Percentiles rank a stretch among this genome's conserved stretches.
Evolutionary conservation across 768 basidiomycete genomes (phyloP).

Genomic region (Gloeophyllum trabeum): DNA sequence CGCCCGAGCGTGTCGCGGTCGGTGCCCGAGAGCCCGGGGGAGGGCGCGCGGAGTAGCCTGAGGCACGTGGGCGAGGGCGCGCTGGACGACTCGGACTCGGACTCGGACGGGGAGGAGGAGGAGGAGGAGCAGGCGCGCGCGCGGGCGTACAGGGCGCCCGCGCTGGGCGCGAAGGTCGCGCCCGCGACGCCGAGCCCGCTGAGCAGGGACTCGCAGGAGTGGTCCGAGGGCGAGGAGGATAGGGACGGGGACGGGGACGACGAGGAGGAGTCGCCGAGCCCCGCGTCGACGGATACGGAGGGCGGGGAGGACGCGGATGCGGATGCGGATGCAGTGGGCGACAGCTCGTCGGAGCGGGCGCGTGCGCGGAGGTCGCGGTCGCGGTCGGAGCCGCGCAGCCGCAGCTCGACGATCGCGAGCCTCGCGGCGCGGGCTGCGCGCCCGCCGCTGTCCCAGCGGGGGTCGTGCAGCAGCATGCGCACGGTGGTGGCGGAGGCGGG

Average conservation of each 20-base stretch:
- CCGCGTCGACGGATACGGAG: slow-evolving; percentile 53
- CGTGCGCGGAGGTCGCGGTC: no score
- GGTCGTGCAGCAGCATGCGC: slow-evolving; percentile 57
- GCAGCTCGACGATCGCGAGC: slow-evolving; percentile 59
- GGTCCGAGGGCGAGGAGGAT: slow-evolving; percentile 42
- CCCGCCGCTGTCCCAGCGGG: slow-evolving; percentile 26
- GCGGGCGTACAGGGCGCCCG: no score
- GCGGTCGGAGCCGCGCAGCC: slow-evolving; percentile 30
- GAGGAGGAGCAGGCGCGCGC: no score
- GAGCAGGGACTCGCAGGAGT: slow-evolving; percentile 43
- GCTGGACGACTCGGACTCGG: slow-evolving; percentile 57
- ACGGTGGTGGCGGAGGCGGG: slow-evolving; percentile 66
- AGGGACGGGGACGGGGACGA: slow-evolving; percentile 34
- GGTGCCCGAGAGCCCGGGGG: slow-evolving; percentile 20
- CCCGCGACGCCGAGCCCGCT: slow-evolving; percentile 46
- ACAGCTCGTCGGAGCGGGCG: neutral
- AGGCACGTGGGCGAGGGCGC: slow-evolving; percentile 70
- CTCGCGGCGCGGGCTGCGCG: slow-evolving; percentile 28
- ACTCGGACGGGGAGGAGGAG: slow-evolving; percentile 5
- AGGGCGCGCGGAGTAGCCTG: slow-evolving; percentile 26
- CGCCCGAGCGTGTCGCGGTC: slow-evolving; percentile 30
- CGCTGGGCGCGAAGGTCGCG: no score
- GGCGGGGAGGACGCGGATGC: slow-evolving; percentile 30
- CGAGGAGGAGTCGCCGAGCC: slow-evolving; percentile 43
- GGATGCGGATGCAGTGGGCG: slow-evolving; percentile 3